Evolutionary conservation across 2,329 filamentous ascomycete genomes (phyloP).

Genomic region (Endoconidiophora polonica): DNA sequence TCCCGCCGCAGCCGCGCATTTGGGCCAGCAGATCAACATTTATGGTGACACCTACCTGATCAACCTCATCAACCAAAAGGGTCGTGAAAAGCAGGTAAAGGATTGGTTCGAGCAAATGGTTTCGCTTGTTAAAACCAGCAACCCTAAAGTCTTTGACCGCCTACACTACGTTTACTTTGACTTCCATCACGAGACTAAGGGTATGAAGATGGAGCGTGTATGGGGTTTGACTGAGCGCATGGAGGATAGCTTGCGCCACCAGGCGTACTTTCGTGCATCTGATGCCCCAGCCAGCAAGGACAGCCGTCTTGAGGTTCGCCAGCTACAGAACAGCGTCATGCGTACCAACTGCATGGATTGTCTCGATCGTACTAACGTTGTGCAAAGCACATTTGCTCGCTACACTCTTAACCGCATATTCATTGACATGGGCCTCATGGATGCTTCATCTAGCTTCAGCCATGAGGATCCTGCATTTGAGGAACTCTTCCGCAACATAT

Average conservation of each 20-base stretch:
- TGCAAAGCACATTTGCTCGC: constrained; percentile 90
- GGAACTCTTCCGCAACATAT: constrained; percentile 84
- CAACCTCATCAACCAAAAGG: constrained; percentile 93
- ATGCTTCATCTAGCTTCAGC: constrained; percentile 58
- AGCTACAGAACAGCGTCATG: constrained; percentile 74
- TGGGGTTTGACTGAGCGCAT: constrained; percentile 73
- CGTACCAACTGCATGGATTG: constrained; percentile 99
- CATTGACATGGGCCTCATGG: constrained; percentile 63
- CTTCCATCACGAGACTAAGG: constrained; percentile 95
- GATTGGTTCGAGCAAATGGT: constrained; percentile 88
- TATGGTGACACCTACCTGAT: constrained; percentile 97
- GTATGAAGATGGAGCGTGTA: constrained; percentile 81
- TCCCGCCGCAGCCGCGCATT: constrained; percentile 68
- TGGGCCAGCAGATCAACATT: constrained; percentile 78
- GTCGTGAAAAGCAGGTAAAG: constrained; percentile 77
- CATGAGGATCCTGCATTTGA: constrained; percentile 69
- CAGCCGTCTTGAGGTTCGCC: constrained; percentile 58
- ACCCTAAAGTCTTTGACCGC: constrained; percentile 51
- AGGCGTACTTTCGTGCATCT: constrained; percentile 84
- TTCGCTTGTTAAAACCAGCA: constrained; percentile 59
- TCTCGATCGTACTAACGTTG: constrained; percentile 90
- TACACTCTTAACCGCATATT: constrained; percentile 82
- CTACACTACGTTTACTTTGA: constrained; percentile 97
- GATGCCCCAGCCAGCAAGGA: constrained; percentile 59
- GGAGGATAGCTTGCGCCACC: constrained; percentile 54